phyloP scores from a whole-genome alignment of 805 yeast species.

The Ogataea henricii region DNA sequence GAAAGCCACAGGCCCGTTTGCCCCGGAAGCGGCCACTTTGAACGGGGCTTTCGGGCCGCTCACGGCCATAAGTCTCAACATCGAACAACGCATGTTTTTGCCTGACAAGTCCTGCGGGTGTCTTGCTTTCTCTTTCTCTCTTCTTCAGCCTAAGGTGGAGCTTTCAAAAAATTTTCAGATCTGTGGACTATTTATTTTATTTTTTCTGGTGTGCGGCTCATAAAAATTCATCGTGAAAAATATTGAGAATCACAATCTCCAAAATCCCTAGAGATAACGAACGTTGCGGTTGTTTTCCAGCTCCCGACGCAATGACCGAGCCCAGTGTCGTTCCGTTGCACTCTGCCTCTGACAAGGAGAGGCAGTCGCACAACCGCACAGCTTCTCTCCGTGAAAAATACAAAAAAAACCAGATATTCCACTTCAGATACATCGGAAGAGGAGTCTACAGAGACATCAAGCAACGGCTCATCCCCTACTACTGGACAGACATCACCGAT shows the following conservation, averaged over 20 bases:
- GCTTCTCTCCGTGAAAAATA: slow-evolving; percentile 6
- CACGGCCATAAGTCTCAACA: background rate
- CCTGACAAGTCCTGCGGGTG: too few relatives aligned
- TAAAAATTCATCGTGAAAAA: background rate
- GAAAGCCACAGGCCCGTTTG: slow-evolving; percentile 27
- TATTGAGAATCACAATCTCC: background rate
- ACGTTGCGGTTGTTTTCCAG: too few relatives aligned
- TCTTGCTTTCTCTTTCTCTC: background rate
- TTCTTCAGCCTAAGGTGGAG: background rate
- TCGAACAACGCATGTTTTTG: background rate
- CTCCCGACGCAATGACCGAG: too few relatives aligned
- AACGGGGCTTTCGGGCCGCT: slow-evolving; percentile 34
- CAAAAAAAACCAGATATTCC: slow-evolving; percentile 22
- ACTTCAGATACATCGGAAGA: slow-evolving; percentile 36
- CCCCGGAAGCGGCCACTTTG: slow-evolving; percentile 11
- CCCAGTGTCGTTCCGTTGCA: too few relatives aligned
- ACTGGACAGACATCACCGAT: slow-evolving; percentile 78
- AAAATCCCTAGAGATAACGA: too few relatives aligned
- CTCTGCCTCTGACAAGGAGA: too few relatives aligned
- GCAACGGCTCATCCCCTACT: slow-evolving; percentile 59
- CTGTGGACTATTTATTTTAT: background rate
- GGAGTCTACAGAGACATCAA: slow-evolving; percentile 59
- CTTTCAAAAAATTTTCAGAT: slow-evolving; percentile 1
- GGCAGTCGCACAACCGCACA: background rate
- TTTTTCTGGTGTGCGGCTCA: background rate